Base-by-base conservation (phyloP, 2,329 filamentous ascomycete genomes). In the Neodidymelliopsis sp. region DNA sequence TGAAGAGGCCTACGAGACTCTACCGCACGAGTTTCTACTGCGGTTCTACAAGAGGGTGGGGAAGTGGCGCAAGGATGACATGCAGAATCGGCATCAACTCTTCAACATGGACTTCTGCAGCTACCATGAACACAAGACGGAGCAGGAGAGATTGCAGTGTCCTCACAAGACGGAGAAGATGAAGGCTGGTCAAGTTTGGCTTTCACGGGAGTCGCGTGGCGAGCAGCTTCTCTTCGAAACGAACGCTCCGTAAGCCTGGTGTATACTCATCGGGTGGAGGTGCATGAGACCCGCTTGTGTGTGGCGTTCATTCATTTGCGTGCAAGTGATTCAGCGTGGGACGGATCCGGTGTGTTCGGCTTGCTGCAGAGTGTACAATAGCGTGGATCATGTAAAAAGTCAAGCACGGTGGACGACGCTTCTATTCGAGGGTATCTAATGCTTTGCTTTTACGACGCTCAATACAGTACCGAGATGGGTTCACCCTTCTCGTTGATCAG, bases 401-500 rank as follows among this genome's bases (percentile, higher is more conserved):
- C 20, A 20, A 20, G 33, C 27, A 25, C 5, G 19, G 20, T 19
- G 20, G 25, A 31, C 13, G 11, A 31, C 11, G 27, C 42, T 38
- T 37, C 20, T 44, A 11, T 46, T 39, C n/a, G 43, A 44, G 47
- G 47, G 47, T 50, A 50, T 50, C 40, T 45, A 50, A 40, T 30
- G 40, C 40, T 40, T 31, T 24, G 19, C 22, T 36, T 36, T 15
- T 39, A 30, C 30, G 31, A 20, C 20, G 29, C 24, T 40, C 30
- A 50, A 35, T 50, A 50, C 40, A 50, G 31, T 25, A 50, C 40
- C 16, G 52, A 56, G 9, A 70, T 42, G 27, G 66, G 54, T 56
- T 73, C 63, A 10, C 71, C 71, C 60, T 84, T 81, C 68, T 86
- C 87, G 56, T 82, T 83, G 53, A 95, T 83, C 54, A 97, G 76